These are phyloP conservation scores for Evansstolkia leycettana DNA, from an alignment of 495 filamentous ascomycete genomes.

Conservation along the genomic window DNA sequence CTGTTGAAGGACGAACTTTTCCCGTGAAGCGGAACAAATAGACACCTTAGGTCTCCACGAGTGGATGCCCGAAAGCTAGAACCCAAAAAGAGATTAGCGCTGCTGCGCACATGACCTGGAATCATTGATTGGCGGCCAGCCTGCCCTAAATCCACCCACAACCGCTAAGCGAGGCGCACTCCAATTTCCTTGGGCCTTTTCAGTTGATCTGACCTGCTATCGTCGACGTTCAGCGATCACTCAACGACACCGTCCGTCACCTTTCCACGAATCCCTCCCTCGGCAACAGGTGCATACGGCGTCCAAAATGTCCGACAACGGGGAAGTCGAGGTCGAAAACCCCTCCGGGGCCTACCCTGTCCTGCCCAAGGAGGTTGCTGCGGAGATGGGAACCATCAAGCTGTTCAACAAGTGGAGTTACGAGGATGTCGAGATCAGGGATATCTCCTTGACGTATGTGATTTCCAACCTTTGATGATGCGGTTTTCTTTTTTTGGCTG, in stretches of 20 bases:
- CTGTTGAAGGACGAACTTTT: too few species aligned
- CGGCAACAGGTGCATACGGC: conserved; percentile 29
- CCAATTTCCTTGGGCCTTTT: conserved; percentile 26
- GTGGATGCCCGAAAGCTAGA: too few species aligned
- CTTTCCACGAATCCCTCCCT: conserved; percentile 28
- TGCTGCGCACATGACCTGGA: conserved; percentile 12
- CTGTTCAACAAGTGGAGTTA: conserved; percentile 98
- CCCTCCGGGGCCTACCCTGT: conserved; percentile 52
- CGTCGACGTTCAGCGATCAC: conserved; percentile 20
- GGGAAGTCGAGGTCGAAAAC: conserved; percentile 86
- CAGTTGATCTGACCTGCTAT: conserved; percentile 20
- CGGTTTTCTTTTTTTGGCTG: conserved; percentile 11
- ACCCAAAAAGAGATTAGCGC: background rate
- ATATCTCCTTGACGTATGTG: conserved; percentile 98
- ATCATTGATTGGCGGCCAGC: conserved; percentile 10
- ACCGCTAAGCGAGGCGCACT: conserved; percentile 33
- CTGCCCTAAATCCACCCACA: conserved; percentile 33
- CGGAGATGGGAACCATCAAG: conserved; percentile 88
- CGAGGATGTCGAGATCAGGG: conserved; percentile 98
- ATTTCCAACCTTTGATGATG: conserved; percentile 12
- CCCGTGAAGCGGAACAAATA: too few species aligned
- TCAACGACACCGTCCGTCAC: conserved; percentile 33
- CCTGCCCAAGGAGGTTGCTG: conserved; percentile 88
- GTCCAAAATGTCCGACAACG: conserved; percentile 88
- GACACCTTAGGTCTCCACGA: too few species aligned